These are phyloP conservation scores for Fennellomyces sp. DNA, from an alignment of 371 early-diverging fungal genomes.

Conservation along the genomic window DNA sequence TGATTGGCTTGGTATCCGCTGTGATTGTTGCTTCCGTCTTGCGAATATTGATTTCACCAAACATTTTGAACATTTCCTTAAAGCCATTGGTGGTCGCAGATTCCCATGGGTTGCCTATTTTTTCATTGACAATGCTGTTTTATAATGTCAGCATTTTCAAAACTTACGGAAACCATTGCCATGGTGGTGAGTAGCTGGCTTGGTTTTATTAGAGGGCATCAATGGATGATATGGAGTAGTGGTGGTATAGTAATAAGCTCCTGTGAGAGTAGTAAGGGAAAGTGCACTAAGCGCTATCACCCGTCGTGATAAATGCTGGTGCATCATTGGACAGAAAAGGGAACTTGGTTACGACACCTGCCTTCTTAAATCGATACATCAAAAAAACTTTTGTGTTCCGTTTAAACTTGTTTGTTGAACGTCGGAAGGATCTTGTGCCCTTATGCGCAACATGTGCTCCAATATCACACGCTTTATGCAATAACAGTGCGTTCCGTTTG, in stretches of 20 bases:
- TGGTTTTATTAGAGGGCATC: background rate
- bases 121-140: background rate
- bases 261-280: background rate
- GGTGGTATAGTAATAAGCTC: background rate
- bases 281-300: background rate
- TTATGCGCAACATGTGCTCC: too few relatives aligned
- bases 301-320: too few relatives aligned
- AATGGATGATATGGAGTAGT: background rate
- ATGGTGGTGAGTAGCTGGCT: conserved; percentile 3
- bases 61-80: conserved; percentile 3
- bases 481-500: too few relatives aligned
- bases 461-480: too few relatives aligned
- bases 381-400: too few relatives aligned
- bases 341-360: too few relatives aligned
- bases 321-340: background rate
- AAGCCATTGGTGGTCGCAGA: background rate
- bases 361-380: background rate
- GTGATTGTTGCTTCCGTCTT: conserved; percentile 10
- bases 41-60: conserved; percentile 1
- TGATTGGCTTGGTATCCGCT: conserved; percentile 12
- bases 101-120: conserved; percentile 13
- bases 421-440: too few relatives aligned
- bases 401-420: too few relatives aligned
- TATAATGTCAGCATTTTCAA: background rate
- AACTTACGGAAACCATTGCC: conserved; percentile 4